A percentile compares a stretch with the other conserved stretches of the same genome.
Evolutionary conservation across 2,329 filamentous ascomycete species (phyloP).

Genomic region (Ophiognomonia clavigignenti-juglandacearum): DNA sequence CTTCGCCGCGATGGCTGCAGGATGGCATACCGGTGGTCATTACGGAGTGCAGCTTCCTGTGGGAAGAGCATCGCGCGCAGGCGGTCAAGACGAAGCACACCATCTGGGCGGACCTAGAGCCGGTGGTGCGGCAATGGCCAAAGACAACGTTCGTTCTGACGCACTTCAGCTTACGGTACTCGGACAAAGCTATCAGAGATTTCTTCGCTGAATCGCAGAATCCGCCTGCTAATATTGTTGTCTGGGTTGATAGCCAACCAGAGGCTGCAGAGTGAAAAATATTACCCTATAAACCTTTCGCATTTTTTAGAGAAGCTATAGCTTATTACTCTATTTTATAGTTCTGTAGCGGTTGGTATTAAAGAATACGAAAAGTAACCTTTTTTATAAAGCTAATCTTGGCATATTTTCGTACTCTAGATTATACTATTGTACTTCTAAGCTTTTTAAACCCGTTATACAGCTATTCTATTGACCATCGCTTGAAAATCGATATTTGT

Average conservation of each 20-base stretch:
- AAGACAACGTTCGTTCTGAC: slow-evolving; percentile 40
- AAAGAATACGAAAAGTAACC: no score
- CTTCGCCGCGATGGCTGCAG: slow-evolving; percentile 34
- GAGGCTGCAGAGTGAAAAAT: neutral
- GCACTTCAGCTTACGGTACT: slow-evolving; percentile 44
- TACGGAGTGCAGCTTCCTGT: slow-evolving; percentile 45
- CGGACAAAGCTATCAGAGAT: slow-evolving; percentile 31
- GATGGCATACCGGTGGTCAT: slow-evolving; percentile 39
- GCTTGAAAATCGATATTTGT: no score
- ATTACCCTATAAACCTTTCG: no score
- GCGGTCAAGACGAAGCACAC: slow-evolving; percentile 44
- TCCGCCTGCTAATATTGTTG: slow-evolving; percentile 37
- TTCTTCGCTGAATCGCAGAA: slow-evolving; percentile 38
- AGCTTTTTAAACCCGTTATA: no score
- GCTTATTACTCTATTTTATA: no score
- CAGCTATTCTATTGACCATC: no score
- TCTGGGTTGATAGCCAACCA: slow-evolving; percentile 38
- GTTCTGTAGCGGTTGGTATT: no score
- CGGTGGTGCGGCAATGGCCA: slow-evolving; percentile 36
- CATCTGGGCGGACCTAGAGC: slow-evolving; percentile 40
- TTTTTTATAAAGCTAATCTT: no score
- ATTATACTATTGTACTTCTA: no score
- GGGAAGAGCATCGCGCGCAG: slow-evolving; percentile 36
- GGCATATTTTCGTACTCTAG: no score
- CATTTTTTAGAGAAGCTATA: no score